phyloP scores from a whole-genome alignment of 2,329 filamentous ascomycete genomes.

The Alternaria sp. region DNA sequence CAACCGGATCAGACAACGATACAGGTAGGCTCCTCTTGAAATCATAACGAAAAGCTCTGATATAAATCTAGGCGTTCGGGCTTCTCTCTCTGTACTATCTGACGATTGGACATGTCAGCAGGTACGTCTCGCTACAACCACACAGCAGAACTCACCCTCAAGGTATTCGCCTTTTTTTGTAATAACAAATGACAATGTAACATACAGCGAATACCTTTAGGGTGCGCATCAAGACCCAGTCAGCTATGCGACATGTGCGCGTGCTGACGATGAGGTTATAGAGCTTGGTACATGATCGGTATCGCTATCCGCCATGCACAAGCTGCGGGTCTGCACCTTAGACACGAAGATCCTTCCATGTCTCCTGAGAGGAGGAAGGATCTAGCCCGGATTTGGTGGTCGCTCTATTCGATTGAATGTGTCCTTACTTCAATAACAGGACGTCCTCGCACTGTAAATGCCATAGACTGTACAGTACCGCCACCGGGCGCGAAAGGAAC shows the following conservation, averaged over 20 bases:
- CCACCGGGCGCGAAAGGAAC: conserved; percentile 9
- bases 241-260: conserved; percentile 10
- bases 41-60: conserved; percentile 16
- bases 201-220: background rate
- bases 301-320: conserved; percentile 48
- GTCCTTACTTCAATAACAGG: conserved; percentile 48
- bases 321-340: conserved; percentile 48
- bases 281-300: conserved; percentile 50
- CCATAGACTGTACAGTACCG: conserved; percentile 43
- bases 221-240: no score
- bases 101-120: conserved; percentile 49
- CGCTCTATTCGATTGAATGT: conserved; percentile 47
- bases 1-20: conserved; percentile 29
- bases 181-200: background rate
- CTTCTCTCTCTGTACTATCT: conserved; percentile 51
- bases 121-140: conserved; percentile 34
- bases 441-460: conserved; percentile 42
- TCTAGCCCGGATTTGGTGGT: conserved; percentile 50
- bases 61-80: conserved; percentile 34
- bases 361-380: conserved; percentile 36
- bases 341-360: conserved; percentile 38
- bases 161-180: background rate
- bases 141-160: background rate
- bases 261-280: conserved; percentile 21
- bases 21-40: conserved; percentile 14